Evolutionary conservation across 805 yeast species (phyloP).

Genomic region (Suhomyces vadensis): DNA sequence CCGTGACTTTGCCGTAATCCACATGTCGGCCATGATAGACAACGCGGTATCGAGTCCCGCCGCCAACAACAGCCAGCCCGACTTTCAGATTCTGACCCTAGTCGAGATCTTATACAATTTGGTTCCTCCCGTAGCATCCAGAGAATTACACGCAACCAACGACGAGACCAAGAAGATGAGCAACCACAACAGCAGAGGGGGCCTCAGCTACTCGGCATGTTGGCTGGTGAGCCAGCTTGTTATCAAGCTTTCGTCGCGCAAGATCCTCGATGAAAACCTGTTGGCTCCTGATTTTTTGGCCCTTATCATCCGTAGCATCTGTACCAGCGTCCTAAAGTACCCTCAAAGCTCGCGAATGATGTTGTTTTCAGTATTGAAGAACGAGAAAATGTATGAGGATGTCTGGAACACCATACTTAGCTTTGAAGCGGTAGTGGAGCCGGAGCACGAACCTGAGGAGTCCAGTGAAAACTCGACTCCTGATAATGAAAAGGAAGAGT

Average conservation of each 20-base stretch:
- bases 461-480: not conserved
- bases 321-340: constrained; percentile 51
- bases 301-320: constrained; percentile 54
- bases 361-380: constrained; percentile 49
- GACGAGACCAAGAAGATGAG: constrained; percentile 26
- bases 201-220: constrained; percentile 54
- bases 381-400: constrained; percentile 38
- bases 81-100: constrained; percentile 43
- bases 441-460: constrained; percentile 7
- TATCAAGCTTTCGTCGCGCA: constrained; percentile 35
- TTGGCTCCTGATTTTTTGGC: constrained; percentile 59
- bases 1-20: constrained; percentile 63
- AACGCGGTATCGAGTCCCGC: constrained; percentile 10
- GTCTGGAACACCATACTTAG: constrained; percentile 36
- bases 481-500: not conserved
- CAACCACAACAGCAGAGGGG: constrained; percentile 39
- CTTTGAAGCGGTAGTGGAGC: constrained; percentile 13
- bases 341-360: constrained; percentile 56
- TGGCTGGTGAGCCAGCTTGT: constrained; percentile 46
- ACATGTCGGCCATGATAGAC: constrained; percentile 46
- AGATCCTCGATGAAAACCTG: constrained; percentile 38
- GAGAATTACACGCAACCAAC: constrained; percentile 18
- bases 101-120: constrained; percentile 64
- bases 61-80: constrained; percentile 14
- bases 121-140: constrained; percentile 41